Conservation (phyloP, 257 asterid species). For the Solanum chmielewskii region DNA sequence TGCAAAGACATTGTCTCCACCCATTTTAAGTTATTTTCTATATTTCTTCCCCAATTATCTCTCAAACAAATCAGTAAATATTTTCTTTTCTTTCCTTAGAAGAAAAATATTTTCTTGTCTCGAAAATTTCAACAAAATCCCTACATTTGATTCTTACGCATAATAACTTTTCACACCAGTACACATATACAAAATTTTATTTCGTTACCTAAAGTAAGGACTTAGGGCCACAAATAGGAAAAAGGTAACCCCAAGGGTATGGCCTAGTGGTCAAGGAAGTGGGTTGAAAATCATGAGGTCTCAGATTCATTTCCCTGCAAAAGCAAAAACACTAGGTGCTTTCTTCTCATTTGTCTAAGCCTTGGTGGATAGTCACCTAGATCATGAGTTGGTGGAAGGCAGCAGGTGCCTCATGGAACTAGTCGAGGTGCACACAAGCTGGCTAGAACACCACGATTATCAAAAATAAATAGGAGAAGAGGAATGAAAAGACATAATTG, state of each 20-base stretch:
- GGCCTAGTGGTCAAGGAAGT: neutral
- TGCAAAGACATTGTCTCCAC: neutral
- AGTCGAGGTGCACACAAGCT: neutral
- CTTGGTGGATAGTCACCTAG: neutral
- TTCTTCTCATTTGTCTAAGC: neutral
- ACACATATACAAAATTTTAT: neutral
- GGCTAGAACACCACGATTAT: neutral
- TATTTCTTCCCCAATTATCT: neutral
- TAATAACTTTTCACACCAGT: neutral
- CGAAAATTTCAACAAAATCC: neutral
- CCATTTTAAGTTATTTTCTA: neutral
- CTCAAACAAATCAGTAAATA: neutral
- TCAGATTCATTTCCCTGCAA: neutral
- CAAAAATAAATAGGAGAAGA: neutral
- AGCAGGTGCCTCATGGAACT: neutral
- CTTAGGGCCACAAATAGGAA: neutral
- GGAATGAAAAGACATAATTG: neutral
- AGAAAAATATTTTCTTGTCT: neutral
- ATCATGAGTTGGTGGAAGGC: neutral
- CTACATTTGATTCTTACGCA: neutral
- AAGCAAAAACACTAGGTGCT: neutral
- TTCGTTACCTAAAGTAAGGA: neutral
- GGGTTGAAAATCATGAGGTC: neutral
- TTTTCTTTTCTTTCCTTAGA: neutral
- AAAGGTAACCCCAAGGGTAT: neutral